Evolutionary conservation across 768 basidiomycete species (phyloP).

Genomic region (Calocera cornea): DNA sequence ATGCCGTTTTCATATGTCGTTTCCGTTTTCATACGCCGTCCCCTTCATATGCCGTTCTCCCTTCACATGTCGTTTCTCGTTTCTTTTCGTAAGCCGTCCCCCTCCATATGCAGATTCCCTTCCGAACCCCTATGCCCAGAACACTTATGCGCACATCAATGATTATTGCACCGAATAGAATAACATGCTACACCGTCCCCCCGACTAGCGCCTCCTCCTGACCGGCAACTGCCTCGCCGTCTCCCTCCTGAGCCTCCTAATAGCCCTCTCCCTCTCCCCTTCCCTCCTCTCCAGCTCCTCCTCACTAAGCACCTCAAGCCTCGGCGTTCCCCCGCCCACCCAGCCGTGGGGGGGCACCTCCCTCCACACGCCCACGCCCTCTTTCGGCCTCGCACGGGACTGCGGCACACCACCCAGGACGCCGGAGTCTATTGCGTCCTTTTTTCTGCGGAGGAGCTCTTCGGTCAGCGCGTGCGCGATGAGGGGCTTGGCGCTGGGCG

Average conservation of each 20-base stretch:
- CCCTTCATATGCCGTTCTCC: no score
- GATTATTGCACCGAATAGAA: neutral
- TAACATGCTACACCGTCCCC: neutral
- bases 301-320: slow-evolving; percentile 68
- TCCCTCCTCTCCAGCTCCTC: slow-evolving; percentile 91
- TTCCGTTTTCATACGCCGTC: no score
- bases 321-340: slow-evolving; percentile 52
- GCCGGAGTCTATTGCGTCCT: slow-evolving; percentile 89
- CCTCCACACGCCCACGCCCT: slow-evolving; percentile 78
- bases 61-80: no score
- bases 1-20: no score
- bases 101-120: no score
- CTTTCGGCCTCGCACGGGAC: slow-evolving; percentile 42
- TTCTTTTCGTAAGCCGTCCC: no score
- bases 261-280: slow-evolving; percentile 73
- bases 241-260: slow-evolving; percentile 30
- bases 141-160: no score
- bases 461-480: slow-evolving; percentile 90
- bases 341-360: slow-evolving; percentile 86
- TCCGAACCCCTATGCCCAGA: no score
- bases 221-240: neutral
- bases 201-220: neutral
- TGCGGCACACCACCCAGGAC: slow-evolving; percentile 49
- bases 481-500: slow-evolving; percentile 76
- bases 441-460: slow-evolving; percentile 88